Evolutionary conservation across 2,329 filamentous ascomycete genomes (phyloP).

Genomic region (Rutstroemia sp.): DNA sequence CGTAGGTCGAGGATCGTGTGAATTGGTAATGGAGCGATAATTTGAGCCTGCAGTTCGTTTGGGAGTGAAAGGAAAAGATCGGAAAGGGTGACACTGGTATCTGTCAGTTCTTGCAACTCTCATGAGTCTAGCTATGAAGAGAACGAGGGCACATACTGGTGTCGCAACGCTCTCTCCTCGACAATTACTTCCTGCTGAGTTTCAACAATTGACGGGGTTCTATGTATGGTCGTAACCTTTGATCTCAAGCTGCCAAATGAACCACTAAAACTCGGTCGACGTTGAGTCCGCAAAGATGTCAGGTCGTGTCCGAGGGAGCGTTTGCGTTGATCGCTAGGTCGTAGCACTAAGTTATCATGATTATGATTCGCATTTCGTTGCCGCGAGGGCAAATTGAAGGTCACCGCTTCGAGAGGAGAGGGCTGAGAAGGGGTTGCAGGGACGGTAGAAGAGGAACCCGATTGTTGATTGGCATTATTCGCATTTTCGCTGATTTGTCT

Average conservation of each 20-base stretch:
- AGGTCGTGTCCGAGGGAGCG: conserved; percentile 29
- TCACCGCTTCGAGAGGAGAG: conserved; percentile 14
- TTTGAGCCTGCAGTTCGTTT: conserved; percentile 55
- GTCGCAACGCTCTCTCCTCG: conserved; percentile 10
- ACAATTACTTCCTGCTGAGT: conserved; percentile 23
- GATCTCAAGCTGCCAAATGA: conserved; percentile 28
- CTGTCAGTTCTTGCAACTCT: background rate
- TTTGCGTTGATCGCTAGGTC: conserved; percentile 28
- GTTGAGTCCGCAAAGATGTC: conserved; percentile 23
- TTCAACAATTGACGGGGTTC: conserved; percentile 23
- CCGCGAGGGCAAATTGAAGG: conserved; percentile 26
- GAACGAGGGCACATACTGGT: background rate
- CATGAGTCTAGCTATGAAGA: background rate
- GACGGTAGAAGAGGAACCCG: conserved; percentile 12
- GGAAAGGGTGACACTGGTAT: conserved; percentile 38
- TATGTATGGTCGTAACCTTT: conserved; percentile 25
- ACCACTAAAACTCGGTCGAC: conserved; percentile 27
- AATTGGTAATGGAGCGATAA: conserved; percentile 52
- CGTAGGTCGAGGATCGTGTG: conserved; percentile 54
- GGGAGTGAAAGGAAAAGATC: conserved; percentile 52
- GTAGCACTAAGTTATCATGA: conserved; percentile 17
- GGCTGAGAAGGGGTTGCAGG: conserved; percentile 3
- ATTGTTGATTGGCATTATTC: conserved; percentile 28
- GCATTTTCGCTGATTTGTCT: conserved; percentile 42
- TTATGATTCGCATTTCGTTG: conserved; percentile 14